These are phyloP conservation scores for Exophiala viscosa DNA, from an alignment of 2,329 filamentous ascomycete genomes.

Conservation along the genomic window DNA sequence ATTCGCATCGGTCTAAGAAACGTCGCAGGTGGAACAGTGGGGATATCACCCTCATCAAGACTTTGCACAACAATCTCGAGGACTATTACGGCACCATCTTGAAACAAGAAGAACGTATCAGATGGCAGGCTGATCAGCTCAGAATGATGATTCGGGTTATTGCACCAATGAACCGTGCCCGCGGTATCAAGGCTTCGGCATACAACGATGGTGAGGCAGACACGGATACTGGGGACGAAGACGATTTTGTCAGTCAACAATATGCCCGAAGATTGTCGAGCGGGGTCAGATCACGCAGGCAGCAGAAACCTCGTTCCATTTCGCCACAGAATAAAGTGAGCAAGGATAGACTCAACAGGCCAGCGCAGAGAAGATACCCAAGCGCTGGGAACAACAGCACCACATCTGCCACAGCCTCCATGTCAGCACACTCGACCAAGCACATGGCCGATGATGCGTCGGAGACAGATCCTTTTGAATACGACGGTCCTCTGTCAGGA, in stretches of 20 bases:
- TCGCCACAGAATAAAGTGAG: slow-evolving; percentile 1
- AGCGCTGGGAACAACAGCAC: slow-evolving; percentile 7
- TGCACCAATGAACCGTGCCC: slow-evolving; percentile 15
- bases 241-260: background rate
- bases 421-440: slow-evolving; percentile 5
- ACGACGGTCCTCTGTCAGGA: slow-evolving; percentile 1
- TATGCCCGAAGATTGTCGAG: background rate
- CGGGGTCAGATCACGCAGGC: background rate
- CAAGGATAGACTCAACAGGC: background rate
- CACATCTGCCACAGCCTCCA: background rate
- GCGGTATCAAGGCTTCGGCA: slow-evolving; percentile 1
- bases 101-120: slow-evolving; percentile 20
- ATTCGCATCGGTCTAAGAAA: slow-evolving; percentile 6
- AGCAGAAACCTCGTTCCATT: background rate
- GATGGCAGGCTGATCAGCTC: slow-evolving; percentile 17
- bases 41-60: slow-evolving; percentile 16
- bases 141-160: slow-evolving; percentile 21
- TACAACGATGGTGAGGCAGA: slow-evolving; percentile 7
- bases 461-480: slow-evolving; percentile 16
- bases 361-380: background rate
- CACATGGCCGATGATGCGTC: slow-evolving; percentile 8
- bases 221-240: slow-evolving; percentile 1
- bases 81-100: slow-evolving; percentile 16
- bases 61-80: slow-evolving; percentile 17
- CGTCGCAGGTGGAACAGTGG: slow-evolving; percentile 23